A percentile compares a stretch with the other conserved stretches of the same genome.
Conservation (phyloP, 1,284 basidiomycete genomes). For the Sporisorium iseilematis-ciliati region DNA sequence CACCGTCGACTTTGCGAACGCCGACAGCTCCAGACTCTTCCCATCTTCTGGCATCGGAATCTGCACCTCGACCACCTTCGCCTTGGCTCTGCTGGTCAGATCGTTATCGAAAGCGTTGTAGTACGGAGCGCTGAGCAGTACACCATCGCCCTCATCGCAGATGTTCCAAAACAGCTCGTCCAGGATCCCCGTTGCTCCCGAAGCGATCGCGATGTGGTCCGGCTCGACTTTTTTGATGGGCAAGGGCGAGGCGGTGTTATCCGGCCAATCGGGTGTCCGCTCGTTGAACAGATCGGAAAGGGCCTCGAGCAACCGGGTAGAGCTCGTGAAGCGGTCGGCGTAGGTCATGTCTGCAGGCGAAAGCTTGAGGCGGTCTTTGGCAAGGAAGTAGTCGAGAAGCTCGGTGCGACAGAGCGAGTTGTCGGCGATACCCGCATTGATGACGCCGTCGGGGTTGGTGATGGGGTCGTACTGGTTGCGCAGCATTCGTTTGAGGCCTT, state of each 20-base stretch:
- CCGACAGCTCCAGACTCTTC: not conserved
- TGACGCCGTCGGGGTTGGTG: constrained; percentile 56
- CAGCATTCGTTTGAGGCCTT: constrained; percentile 30
- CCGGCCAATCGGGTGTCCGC: constrained; percentile 32
- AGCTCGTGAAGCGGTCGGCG: constrained; percentile 47
- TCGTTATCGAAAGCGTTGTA: constrained; percentile 61
- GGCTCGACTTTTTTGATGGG: constrained; percentile 38
- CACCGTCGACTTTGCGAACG: constrained; percentile 37
- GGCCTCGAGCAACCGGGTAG: constrained; percentile 38
- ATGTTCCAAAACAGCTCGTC: constrained; percentile 56
- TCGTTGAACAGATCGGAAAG: constrained; percentile 49
- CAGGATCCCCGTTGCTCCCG: constrained; percentile 56
- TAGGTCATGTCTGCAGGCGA: constrained; percentile 56
- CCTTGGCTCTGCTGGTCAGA: constrained; percentile 38
- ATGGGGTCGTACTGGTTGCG: constrained; percentile 45
- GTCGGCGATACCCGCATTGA: constrained; percentile 60
- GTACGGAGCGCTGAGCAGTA: constrained; percentile 55
- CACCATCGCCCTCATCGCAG: constrained; percentile 53
- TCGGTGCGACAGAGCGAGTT: constrained; percentile 54
- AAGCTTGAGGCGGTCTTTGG: constrained; percentile 40
- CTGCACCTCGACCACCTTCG: constrained; percentile 36
- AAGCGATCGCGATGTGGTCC: constrained; percentile 55
- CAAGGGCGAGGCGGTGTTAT: constrained; percentile 24
- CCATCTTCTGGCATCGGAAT: constrained; percentile 20
- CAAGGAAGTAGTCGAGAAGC: constrained; percentile 45